Percentiles rank a stretch among this genome's conserved stretches.
Evolutionary conservation across 78 protist species (phyloP).

Genomic region (Protostelium mycophagum): DNA sequence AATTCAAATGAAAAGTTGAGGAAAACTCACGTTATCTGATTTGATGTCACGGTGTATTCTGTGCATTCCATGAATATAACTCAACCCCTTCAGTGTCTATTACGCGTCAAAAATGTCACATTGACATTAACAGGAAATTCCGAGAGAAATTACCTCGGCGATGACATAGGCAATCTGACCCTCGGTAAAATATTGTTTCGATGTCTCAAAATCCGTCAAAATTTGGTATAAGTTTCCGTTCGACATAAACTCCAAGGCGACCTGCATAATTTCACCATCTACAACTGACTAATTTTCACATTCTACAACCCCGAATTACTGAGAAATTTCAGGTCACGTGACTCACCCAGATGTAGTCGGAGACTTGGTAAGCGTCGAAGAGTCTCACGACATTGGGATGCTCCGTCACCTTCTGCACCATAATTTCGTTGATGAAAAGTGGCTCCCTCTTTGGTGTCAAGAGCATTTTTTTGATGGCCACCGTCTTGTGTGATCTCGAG

Average conservation of each 20-base stretch:
- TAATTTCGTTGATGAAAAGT: constrained; percentile 60
- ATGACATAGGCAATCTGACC: not conserved
- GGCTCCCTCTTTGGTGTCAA: constrained; percentile 41
- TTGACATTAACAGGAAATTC: not conserved
- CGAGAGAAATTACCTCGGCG: not conserved
- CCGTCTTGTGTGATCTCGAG: constrained; percentile 21
- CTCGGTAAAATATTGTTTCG: not conserved
- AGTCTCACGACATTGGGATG: constrained; percentile 64
- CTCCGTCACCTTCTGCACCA: constrained; percentile 44
- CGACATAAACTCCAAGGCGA: not conserved
- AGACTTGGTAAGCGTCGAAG: constrained; percentile 58
- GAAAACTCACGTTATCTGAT: constrained; percentile 55
- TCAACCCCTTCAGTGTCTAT: constrained; percentile 10
- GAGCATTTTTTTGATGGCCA: constrained; percentile 71
- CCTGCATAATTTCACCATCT: not conserved
- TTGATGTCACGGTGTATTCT: constrained; percentile 83
- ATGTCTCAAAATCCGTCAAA: not conserved
- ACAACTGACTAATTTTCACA: not conserved
- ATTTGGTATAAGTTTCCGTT: not conserved
- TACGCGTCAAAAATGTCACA: not conserved
- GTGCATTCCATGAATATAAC: constrained; percentile 49
- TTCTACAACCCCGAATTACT: no score
- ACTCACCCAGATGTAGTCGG: constrained; percentile 64
- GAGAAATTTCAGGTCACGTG: no score
- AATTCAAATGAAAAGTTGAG: not conserved